These are phyloP conservation scores for Zalaria obscura DNA, from an alignment of 2,329 filamentous ascomycete genomes.

Conservation along the genomic window DNA sequence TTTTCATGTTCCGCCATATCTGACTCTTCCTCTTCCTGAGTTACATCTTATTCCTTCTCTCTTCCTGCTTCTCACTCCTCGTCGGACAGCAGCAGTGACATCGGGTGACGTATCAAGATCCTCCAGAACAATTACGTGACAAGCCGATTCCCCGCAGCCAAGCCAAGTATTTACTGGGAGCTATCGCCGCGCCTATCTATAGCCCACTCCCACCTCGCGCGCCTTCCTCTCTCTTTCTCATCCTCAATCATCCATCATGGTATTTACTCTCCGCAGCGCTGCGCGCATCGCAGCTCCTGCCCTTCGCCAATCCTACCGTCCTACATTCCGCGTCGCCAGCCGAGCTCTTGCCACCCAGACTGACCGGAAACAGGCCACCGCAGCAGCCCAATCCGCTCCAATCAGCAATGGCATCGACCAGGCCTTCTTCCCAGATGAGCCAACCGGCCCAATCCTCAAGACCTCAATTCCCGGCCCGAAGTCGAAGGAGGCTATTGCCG, in stretches of 20 bases:
- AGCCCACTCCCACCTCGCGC: neutral
- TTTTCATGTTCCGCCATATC: no score
- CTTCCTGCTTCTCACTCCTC: neutral
- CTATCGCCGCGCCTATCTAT: neutral
- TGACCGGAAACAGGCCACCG: conserved; percentile 7
- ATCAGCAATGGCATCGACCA: conserved; percentile 19
- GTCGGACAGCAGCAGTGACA: neutral
- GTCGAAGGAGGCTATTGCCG: conserved; percentile 49
- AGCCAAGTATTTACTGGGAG: neutral
- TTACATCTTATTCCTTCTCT: neutral
- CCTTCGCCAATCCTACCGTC: conserved; percentile 8
- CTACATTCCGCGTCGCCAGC: conserved; percentile 7
- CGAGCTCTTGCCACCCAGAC: conserved; percentile 6
- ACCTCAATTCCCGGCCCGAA: conserved; percentile 59
- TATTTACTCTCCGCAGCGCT: conserved; percentile 16
- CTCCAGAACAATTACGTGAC: neutral
- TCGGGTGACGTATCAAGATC: neutral
- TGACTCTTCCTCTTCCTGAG: neutral
- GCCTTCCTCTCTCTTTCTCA: neutral
- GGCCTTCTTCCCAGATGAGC: conserved; percentile 43
- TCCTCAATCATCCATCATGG: conserved; percentile 10
- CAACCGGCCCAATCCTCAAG: conserved; percentile 33
- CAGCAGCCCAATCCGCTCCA: conserved; percentile 7
- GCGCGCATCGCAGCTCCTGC: conserved; percentile 15
- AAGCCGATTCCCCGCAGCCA: neutral